phyloP scores from a whole-genome alignment of 345 rosid species.

The Citrus cavaleriei region DNA sequence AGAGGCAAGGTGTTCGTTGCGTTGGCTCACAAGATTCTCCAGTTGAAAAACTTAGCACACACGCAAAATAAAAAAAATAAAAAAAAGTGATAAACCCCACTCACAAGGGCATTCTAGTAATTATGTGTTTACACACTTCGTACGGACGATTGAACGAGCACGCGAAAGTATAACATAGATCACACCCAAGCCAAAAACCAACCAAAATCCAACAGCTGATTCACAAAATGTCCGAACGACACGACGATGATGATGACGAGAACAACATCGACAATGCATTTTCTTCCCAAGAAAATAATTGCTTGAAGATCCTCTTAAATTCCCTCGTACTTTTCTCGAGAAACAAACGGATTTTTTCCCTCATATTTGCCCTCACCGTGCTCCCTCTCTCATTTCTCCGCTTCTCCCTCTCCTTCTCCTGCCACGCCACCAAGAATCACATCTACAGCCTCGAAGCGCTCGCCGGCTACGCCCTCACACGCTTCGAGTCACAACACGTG shows the following conservation, averaged over 20 bases:
- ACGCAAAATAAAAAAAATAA: no score
- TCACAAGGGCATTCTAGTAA: no score
- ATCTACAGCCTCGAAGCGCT: slow-evolving; percentile 60
- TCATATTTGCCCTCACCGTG: slow-evolving; percentile 40
- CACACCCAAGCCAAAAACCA: no score
- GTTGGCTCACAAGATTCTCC: no score
- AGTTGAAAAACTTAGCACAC: no score
- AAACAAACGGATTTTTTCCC: slow-evolving; percentile 42
- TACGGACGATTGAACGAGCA: no score
- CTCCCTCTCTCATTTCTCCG: slow-evolving; percentile 60
- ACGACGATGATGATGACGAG: neutral
- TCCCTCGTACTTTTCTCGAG: slow-evolving; percentile 40
- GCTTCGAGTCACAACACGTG: slow-evolving; percentile 60
- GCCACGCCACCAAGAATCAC: slow-evolving; percentile 41
- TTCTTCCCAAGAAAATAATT: neutral
- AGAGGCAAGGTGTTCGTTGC: no score
- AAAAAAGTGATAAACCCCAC: no score
- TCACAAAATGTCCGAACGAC: slow-evolving; percentile 17
- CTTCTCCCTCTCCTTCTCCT: slow-evolving; percentile 48
- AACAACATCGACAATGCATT: neutral
- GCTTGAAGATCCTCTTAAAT: slow-evolving; percentile 23
- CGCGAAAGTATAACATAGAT: no score
- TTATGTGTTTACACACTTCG: no score
- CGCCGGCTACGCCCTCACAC: slow-evolving; percentile 45
- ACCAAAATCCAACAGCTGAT: no score